Base-by-base conservation (phyloP, 2,329 filamentous ascomycete genomes). In the Aspergillus flavus region DNA sequence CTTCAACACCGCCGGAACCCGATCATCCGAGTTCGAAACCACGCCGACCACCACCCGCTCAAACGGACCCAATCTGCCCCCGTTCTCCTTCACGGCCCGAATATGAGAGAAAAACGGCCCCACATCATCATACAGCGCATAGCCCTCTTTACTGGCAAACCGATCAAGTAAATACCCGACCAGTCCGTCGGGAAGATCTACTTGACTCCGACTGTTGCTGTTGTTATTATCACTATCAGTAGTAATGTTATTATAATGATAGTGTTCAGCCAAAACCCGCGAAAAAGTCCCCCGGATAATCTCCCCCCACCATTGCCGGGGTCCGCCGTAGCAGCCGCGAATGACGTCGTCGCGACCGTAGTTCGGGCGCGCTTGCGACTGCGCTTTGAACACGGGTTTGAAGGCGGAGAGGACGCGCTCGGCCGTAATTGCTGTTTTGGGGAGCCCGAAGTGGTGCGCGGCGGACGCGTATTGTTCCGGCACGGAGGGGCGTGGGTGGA, bases 1-100 rank as follows among this genome's bases (percentile, higher is more conserved):
- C 58, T 73, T 74, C 39, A 83, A 64, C 9, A 82, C 76, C 12
- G 65, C 70, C 4, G 75, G 72, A 23, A 82, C 74, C 2, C 81
- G 74, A 61, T 82, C 80, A 68, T 83, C 81, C 12, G 81, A 81
- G 63, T 83, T 83, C 4, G 81, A 82, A 48, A 83, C 63, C 6
- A 82, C 74, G 0, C 81, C 81, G 1, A 81, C 67, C 26, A 80
- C 39, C 3, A 82, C 64, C 7, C 72, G 68, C n/a, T 78, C 72
- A 59, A 79, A 79, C 7, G 65, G 59, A 1, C 66, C 65, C 19
- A 62, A 23, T 23, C 39, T 26, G 54, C 32, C 61, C 55, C 23
- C 30, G 12, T 30, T 56, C 36, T 32, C 39, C 48, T 65, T 64
- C 1, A 70, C 34, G 12, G 66, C 56, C 14, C 69, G 68, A 67